Percentiles rank a stretch among this genome's conserved stretches.
These are phyloP conservation scores for Tieghemostelium lacteum DNA, from an alignment of 78 protist genomes.

Conservation along the genomic window DNA sequence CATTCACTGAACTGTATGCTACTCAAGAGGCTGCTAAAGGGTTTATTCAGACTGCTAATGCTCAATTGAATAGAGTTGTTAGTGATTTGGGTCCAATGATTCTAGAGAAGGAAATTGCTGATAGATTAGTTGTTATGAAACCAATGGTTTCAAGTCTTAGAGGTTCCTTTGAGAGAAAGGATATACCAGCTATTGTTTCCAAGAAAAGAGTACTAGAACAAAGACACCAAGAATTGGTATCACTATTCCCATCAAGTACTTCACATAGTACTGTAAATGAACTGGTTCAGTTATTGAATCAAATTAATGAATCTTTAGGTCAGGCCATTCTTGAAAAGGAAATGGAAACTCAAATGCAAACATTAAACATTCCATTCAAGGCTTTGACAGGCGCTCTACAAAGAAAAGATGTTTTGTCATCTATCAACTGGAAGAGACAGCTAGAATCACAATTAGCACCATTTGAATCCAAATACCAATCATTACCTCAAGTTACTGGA, in stretches of 20 bases:
- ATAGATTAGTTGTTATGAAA: background rate
- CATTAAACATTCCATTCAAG: background rate
- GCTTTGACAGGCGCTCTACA: background rate
- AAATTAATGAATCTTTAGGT: too few species aligned
- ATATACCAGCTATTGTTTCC: background rate
- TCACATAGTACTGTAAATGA: background rate
- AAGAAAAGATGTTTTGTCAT: background rate
- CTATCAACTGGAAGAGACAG: background rate
- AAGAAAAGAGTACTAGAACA: background rate
- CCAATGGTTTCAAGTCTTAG: background rate
- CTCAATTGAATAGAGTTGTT: background rate
- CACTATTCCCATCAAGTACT: background rate
- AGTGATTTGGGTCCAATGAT: background rate
- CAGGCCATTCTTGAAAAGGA: too few species aligned
- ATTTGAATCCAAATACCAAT: background rate
- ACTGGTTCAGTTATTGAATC: too few species aligned
- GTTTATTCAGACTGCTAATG: background rate
- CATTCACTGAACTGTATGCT: background rate
- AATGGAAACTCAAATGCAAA: background rate
- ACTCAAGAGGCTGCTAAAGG: background rate
- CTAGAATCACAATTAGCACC: background rate
- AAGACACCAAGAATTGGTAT: too few species aligned
- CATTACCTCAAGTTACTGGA: background rate
- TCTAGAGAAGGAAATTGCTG: background rate
- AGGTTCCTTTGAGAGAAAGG: background rate